Conservation (phyloP, 805 yeast genomes). For the Barnettozyma sucrosica region DNA sequence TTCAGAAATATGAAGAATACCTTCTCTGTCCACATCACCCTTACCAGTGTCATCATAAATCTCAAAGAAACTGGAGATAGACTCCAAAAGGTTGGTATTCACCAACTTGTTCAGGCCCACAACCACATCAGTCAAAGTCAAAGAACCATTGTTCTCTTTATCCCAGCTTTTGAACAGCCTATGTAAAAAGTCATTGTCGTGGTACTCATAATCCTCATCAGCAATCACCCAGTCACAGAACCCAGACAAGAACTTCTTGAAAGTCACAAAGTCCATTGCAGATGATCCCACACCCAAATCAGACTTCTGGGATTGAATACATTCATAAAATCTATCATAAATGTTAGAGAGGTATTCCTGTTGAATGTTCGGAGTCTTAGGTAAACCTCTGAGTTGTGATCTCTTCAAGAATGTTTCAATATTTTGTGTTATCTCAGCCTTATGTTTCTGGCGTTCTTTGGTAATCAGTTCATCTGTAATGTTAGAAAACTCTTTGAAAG, state of each 20-base stretch:
- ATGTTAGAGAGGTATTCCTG: constrained; percentile 58
- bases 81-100: constrained; percentile 70
- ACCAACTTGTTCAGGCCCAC: constrained; percentile 65
- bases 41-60: constrained; percentile 58
- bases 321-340: constrained; percentile 79
- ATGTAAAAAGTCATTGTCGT: constrained; percentile 44
- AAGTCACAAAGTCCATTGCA: constrained; percentile 71
- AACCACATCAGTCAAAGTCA: constrained; percentile 65
- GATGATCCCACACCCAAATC: constrained; percentile 48
- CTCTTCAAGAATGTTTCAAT: constrained; percentile 88
- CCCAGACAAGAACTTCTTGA: constrained; percentile 68
- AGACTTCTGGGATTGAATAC: constrained; percentile 60
- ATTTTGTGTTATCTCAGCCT: constrained; percentile 74
- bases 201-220: constrained; percentile 32
- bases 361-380: constrained; percentile 59
- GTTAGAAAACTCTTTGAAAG: constrained; percentile 83
- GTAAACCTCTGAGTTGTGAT: constrained; percentile 82
- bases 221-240: constrained; percentile 69
- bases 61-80: constrained; percentile 72
- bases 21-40: constrained; percentile 68
- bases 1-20: constrained; percentile 79
- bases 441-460: constrained; percentile 62
- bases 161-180: constrained; percentile 73
- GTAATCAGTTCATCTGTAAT: constrained; percentile 70
- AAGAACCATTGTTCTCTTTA: constrained; percentile 42